Conservation (phyloP, 805 yeast species). For the Sugiyamaella mastotermitis region DNA sequence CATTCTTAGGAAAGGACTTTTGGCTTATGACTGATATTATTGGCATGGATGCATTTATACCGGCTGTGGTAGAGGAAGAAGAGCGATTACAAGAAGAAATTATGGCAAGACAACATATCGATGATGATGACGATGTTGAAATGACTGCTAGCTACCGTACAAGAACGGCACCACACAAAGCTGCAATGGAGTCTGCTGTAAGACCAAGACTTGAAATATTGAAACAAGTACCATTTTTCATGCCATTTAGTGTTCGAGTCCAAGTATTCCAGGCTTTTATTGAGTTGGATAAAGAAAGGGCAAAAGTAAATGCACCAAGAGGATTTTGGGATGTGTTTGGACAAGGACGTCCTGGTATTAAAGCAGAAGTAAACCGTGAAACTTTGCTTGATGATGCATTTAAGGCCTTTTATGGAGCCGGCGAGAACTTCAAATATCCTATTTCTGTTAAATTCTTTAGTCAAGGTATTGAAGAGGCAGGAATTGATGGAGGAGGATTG, state of each 20-base stretch:
- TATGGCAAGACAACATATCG: slow-evolving; percentile 19
- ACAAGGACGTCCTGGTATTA: slow-evolving; percentile 17
- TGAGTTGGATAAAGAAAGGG: slow-evolving; percentile 37
- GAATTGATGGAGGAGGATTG: slow-evolving; percentile 95
- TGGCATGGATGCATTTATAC: slow-evolving; percentile 34
- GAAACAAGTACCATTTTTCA: slow-evolving; percentile 67
- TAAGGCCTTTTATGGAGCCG: slow-evolving; percentile 44
- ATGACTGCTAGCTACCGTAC: slow-evolving; percentile 5
- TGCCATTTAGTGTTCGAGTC: slow-evolving; percentile 71
- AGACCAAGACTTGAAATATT: slow-evolving; percentile 43
- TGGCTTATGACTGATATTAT: slow-evolving; percentile 44
- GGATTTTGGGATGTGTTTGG: slow-evolving; percentile 10
- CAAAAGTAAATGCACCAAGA: slow-evolving; percentile 2
- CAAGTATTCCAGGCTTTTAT: slow-evolving; percentile 61
- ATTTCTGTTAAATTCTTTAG: slow-evolving; percentile 64
- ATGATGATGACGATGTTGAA: slow-evolving; percentile 23
- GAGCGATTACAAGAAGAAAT: slow-evolving; percentile 23
- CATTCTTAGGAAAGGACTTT: slow-evolving; percentile 42
- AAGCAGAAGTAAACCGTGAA: slow-evolving; percentile 62
- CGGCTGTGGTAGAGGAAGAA: slow-evolving; percentile 40
- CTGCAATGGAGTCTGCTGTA: background rate
- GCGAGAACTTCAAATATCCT: slow-evolving; percentile 50
- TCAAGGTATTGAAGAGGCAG: slow-evolving; percentile 76
- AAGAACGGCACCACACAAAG: background rate
- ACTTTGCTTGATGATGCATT: slow-evolving; percentile 71